Evolutionary conservation across 225 moss, liverwort and hornwort genomes (phyloP).

Genomic region (Antitrichia curtipendula): DNA sequence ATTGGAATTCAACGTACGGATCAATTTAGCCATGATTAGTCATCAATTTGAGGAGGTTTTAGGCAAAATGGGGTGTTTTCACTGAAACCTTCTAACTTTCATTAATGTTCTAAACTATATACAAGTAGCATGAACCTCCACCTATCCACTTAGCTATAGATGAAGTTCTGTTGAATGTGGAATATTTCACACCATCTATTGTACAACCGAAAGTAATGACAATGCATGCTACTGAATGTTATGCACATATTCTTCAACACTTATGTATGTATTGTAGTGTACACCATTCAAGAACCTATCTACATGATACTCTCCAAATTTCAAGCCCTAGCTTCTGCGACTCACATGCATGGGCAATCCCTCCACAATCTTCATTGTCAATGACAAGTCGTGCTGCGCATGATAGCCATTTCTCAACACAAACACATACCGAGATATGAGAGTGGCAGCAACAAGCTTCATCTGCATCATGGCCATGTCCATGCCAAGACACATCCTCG

Average conservation of each 20-base stretch:
- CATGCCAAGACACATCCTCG: conserved; percentile 11
- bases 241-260: background rate
- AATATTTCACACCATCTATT: background rate
- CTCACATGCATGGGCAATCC: background rate
- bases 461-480: conserved; percentile 32
- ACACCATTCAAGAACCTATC: background rate
- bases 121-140: too few relatives aligned
- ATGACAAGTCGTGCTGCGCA: background rate
- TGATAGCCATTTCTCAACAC: background rate
- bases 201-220: background rate
- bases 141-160: accelerated
- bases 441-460: conserved; percentile 15
- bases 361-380: conserved; percentile 19
- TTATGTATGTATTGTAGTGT: too few relatives aligned
- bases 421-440: background rate
- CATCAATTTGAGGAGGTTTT: too few relatives aligned
- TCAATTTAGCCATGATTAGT: too few relatives aligned
- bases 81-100: too few relatives aligned
- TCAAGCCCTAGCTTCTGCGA: background rate
- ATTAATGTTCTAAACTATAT: too few relatives aligned
- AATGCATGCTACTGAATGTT: background rate
- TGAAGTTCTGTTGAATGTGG: background rate
- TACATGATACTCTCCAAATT: background rate
- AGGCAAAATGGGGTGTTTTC: too few relatives aligned
- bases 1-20: too few relatives aligned